Conservation (phyloP, 345 rosid genomes). For the Litchi chinensis region DNA sequence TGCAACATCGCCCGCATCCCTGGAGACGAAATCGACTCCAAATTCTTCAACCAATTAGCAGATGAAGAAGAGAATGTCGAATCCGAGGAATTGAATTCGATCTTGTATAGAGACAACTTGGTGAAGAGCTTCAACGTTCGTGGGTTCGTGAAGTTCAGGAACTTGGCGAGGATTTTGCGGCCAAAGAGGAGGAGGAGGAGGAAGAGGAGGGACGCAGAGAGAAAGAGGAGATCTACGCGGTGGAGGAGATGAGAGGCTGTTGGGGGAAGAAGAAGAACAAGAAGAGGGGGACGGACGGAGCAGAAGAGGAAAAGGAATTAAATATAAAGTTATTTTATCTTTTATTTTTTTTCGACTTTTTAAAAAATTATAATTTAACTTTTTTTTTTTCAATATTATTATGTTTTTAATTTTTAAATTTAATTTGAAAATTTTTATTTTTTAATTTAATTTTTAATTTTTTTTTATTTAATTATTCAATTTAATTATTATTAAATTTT, state of each 20-base stretch:
- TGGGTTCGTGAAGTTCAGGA: conserved; percentile 74
- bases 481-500: too few relatives aligned
- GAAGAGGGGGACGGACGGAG: too few relatives aligned
- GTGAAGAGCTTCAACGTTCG: conserved; percentile 60
- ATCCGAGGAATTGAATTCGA: conserved; percentile 49
- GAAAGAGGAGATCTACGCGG: conserved; percentile 43
- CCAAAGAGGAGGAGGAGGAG: conserved; percentile 58
- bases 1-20: conserved; percentile 75
- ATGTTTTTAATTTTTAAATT: too few relatives aligned
- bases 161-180: conserved; percentile 77
- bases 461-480: too few relatives aligned
- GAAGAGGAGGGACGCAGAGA: conserved; percentile 27
- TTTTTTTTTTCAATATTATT: too few relatives aligned
- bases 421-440: too few relatives aligned
- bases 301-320: too few relatives aligned
- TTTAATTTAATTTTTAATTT: too few relatives aligned
- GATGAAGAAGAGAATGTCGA: conserved; percentile 39
- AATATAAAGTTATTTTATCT: too few relatives aligned
- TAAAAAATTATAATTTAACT: too few relatives aligned
- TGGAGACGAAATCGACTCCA: conserved; percentile 67
- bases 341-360: too few relatives aligned
- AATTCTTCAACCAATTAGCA: conserved; percentile 33
- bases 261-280: conserved; percentile 48
- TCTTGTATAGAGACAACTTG: conserved; percentile 65
- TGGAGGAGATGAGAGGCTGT: conserved; percentile 63